A percentile compares a stretch with the other conserved stretches of the same genome.
These are phyloP conservation scores for Lipomyces kockii DNA, from an alignment of 805 yeast species.

Conservation along the genomic window DNA sequence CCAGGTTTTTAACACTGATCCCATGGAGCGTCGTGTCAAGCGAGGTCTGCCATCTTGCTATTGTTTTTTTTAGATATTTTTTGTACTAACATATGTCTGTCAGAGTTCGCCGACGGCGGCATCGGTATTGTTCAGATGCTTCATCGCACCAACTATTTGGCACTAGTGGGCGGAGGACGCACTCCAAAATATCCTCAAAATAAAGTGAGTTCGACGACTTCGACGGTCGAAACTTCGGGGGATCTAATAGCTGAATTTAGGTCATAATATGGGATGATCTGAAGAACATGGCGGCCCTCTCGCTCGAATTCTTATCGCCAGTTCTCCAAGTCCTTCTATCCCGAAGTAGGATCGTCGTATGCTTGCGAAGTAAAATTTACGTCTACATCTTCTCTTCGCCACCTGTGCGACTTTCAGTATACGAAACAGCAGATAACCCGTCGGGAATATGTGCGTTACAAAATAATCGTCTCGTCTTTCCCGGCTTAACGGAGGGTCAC, in stretches of 20 bases:
- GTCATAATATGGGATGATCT: constrained; percentile 91
- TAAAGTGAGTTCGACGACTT: constrained; percentile 47
- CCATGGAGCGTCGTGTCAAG: constrained; percentile 74
- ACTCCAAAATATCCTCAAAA: constrained; percentile 78
- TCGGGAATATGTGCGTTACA: constrained; percentile 64
- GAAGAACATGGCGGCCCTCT: constrained; percentile 71
- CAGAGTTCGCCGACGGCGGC: constrained; percentile 56
- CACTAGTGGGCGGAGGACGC: constrained; percentile 87
- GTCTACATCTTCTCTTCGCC: constrained; percentile 83
- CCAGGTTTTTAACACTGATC: constrained; percentile 83
- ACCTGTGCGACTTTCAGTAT: constrained; percentile 66
- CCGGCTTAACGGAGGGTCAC: constrained; percentile 76
- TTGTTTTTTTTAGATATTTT: neutral
- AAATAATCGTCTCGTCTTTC: constrained; percentile 69
- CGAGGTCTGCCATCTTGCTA: constrained; percentile 46
- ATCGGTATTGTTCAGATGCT: constrained; percentile 81
- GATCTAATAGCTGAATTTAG: constrained; percentile 12
- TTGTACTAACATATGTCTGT: neutral
- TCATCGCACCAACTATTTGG: constrained; percentile 87
- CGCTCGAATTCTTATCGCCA: constrained; percentile 75
- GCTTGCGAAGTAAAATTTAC: constrained; percentile 66
- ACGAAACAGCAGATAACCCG: constrained; percentile 69
- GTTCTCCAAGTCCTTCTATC: constrained; percentile 76
- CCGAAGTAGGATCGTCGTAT: constrained; percentile 74
- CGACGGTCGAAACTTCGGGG: neutral